Conservation (phyloP, 805 yeast genomes). For the Dipodascus albidus region DNA sequence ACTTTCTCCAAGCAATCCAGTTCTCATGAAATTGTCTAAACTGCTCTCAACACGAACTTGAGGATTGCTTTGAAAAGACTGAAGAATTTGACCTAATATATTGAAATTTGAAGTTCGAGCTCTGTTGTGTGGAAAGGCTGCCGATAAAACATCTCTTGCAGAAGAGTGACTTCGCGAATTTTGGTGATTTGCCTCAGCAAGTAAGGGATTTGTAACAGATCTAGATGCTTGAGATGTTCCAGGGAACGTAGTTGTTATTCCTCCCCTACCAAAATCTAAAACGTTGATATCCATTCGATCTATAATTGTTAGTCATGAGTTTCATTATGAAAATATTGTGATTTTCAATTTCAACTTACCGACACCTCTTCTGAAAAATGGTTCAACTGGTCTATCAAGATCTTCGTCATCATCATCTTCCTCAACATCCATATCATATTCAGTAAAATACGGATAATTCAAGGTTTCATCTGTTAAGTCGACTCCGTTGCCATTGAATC, state of each 20-base stretch:
- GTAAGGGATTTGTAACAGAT: background rate
- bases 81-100: background rate
- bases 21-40: background rate
- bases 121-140: background rate
- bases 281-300: conserved; percentile 1
- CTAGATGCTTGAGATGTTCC: background rate
- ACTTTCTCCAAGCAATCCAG: background rate
- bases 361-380: background rate
- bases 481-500: background rate
- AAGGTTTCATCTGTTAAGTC: background rate
- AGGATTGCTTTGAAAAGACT: background rate
- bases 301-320: background rate
- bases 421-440: conserved; percentile 1
- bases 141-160: background rate
- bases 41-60: background rate
- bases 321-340: background rate
- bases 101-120: background rate
- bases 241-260: background rate
- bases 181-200: background rate
- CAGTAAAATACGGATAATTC: background rate
- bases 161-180: background rate
- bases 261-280: conserved; percentile 3
- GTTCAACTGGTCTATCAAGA: background rate
- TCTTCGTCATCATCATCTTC: conserved; percentile 4
- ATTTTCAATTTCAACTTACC: background rate